Percentiles rank a stretch among this genome's conserved stretches.
These are phyloP conservation scores for Trametes gibbosa DNA, from an alignment of 768 basidiomycete genomes.

Conservation along the genomic window DNA sequence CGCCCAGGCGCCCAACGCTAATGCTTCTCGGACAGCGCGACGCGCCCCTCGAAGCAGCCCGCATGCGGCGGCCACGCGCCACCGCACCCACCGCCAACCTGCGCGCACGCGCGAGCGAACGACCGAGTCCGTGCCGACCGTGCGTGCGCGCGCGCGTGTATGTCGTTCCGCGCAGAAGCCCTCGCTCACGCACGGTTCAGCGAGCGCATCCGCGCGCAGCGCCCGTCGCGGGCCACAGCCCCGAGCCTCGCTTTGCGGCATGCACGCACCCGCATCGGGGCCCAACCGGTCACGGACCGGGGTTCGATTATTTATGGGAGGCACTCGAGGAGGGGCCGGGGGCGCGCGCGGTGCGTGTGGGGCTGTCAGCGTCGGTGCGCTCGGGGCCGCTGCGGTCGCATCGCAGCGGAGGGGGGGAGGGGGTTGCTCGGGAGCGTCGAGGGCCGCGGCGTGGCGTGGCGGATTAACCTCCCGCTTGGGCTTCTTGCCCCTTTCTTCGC, in stretches of 20 bases:
- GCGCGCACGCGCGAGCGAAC: background rate
- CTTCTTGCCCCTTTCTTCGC: background rate
- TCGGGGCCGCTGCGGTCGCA: constrained; percentile 13
- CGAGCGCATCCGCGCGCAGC: no score
- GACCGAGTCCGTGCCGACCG: background rate
- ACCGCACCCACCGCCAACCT: no score
- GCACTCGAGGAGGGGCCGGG: background rate
- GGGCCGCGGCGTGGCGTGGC: constrained; percentile 1
- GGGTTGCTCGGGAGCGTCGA: constrained; percentile 2
- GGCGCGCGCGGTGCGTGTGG: background rate
- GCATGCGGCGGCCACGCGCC: background rate
- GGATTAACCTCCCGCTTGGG: background rate
- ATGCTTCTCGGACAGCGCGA: background rate
- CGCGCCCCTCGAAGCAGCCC: background rate
- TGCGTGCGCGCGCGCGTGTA: no score
- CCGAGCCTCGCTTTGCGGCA: background rate
- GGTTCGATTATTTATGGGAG: no score
- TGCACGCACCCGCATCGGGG: background rate
- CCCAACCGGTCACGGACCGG: no score
- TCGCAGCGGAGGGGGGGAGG: background rate
- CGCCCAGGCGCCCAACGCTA: background rate
- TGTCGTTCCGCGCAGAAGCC: no score
- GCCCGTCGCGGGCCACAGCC: no score
- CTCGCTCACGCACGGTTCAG: no score
- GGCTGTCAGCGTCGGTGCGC: background rate